phyloP scores from a whole-genome alignment of 768 basidiomycete genomes.

The Boletales sp. region DNA sequence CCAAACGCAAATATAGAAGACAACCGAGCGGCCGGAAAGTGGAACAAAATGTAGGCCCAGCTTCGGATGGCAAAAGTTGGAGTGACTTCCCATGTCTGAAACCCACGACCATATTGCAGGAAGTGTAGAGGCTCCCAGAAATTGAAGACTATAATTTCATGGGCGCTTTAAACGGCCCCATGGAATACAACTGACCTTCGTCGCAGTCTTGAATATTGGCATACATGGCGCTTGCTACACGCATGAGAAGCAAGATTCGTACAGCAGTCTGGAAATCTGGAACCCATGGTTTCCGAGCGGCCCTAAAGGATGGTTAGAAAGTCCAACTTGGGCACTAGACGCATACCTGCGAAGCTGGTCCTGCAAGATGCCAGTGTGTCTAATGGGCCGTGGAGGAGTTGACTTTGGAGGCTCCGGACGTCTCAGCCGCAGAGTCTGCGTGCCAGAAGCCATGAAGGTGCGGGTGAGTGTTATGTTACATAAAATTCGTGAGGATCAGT shows the following conservation, averaged over 20 bases:
- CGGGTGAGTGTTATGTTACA: too few relatives aligned
- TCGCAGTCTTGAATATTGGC: slow-evolving; percentile 94
- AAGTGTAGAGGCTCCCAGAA: slow-evolving; percentile 99
- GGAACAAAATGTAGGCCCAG: slow-evolving; percentile 89
- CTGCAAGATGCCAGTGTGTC: slow-evolving; percentile 72
- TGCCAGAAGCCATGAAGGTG: slow-evolving; percentile 40
- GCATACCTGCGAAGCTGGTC: slow-evolving; percentile 72
- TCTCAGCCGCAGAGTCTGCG: slow-evolving; percentile 49
- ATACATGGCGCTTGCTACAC: slow-evolving; percentile 90
- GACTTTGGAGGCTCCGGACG: slow-evolving; percentile 34
- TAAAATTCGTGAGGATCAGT: too few relatives aligned
- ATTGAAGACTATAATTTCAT: slow-evolving; percentile 75
- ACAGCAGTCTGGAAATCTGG: slow-evolving; percentile 84
- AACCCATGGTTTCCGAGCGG: slow-evolving; percentile 76
- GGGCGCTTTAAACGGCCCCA: not conserved
- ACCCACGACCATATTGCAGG: slow-evolving; percentile 78
- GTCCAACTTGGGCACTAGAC: not conserved
- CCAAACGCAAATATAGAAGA: slow-evolving; percentile 56
- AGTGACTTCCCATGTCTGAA: slow-evolving; percentile 98
- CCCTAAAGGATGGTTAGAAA: slow-evolving; percentile 34
- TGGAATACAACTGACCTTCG: slow-evolving; percentile 59
- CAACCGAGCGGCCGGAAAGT: slow-evolving; percentile 64
- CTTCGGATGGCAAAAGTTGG: slow-evolving; percentile 89
- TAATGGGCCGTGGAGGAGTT: slow-evolving; percentile 26
- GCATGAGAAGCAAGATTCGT: slow-evolving; percentile 75